Evolutionary conservation across 768 basidiomycete genomes (phyloP).

Genomic region (Auricularia sp.): DNA sequence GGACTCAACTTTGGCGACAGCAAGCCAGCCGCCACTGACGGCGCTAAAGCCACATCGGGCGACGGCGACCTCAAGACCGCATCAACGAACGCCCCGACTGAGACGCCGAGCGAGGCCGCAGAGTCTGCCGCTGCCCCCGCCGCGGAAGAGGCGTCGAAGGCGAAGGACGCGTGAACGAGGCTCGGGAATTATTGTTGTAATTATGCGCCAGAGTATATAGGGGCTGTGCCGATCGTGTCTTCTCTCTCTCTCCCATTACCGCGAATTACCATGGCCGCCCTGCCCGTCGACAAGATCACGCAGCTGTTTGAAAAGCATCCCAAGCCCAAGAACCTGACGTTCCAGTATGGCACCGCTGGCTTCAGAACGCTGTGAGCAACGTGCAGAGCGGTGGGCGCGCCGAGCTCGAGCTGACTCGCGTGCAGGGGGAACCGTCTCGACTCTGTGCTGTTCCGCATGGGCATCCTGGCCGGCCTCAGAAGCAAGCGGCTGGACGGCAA

Average conservation of each 20-base stretch:
- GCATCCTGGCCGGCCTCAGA: constrained; percentile 77
- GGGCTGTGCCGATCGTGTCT: neutral
- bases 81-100: neutral
- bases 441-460: constrained; percentile 89
- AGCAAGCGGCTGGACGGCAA: constrained; percentile 88
- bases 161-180: too few species aligned
- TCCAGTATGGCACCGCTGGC: constrained; percentile 89
- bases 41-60: neutral
- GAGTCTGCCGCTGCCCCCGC: neutral
- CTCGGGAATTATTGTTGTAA: neutral
- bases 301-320: constrained; percentile 50
- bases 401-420: constrained; percentile 5
- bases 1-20: constrained; percentile 30
- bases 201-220: neutral
- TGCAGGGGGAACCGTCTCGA: constrained; percentile 61
- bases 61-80: neutral
- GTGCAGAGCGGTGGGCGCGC: neutral
- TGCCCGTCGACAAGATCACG: constrained; percentile 31
- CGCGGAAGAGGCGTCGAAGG: neutral
- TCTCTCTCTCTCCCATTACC: neutral
- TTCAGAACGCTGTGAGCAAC: constrained; percentile 77
- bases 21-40: neutral
- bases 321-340: constrained; percentile 58
- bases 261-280: neutral
- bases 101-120: neutral